Evolutionary conservation across 2,329 filamentous ascomycete species (phyloP), one percentile per base, ranked within the genome.

Genomic region (Phialophora expanda): DNA sequence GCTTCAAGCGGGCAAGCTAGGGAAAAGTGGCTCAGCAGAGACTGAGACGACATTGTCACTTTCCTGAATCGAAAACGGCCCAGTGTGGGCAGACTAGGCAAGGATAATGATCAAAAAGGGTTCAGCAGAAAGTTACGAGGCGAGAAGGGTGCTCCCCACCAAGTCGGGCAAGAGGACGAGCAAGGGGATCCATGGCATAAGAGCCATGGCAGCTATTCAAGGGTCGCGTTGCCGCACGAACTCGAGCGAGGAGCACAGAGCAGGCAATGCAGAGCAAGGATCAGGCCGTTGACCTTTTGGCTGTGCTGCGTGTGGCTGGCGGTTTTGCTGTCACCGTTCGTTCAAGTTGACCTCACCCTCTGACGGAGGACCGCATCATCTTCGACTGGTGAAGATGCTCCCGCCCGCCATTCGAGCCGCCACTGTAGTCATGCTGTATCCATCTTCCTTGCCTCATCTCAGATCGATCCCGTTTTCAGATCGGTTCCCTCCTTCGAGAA

Each of bases 401-500:
- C 48, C 48, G 26, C 53, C 53, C 55, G 26, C 22, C 50, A 44
- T 53, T 56, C 34, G 56, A 24, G 32, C 30, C 41, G 58, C 58
- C 28, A 44, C 58, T 34, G 57, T 41, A 51, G 44, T 63, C 44
- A 54, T 55, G 26, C 44, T 51, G 17, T 53, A 20, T 53, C 46
- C 44, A 46, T 58, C 48, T 48, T 28, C 55, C 48, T 56, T 34
- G 28, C 24, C 60, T 51, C 48, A 46, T 56, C 56, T 54, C 17
- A 61, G 48, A 53, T 61, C 58, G 28, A 32, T 61, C 58, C 58
- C 38, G 26, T 60, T 50, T 22, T 26, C 46, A 53, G 58, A 61
- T 61, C 58, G 28, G 46, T 38, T 34, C 41, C 17, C 32, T 20
- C 32, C 59, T 67, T 67, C 66, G 66, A 67, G 66, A 67, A 67